Base-by-base conservation (phyloP, 257 asterid genomes). In the Salvia miltiorrhiza region DNA sequence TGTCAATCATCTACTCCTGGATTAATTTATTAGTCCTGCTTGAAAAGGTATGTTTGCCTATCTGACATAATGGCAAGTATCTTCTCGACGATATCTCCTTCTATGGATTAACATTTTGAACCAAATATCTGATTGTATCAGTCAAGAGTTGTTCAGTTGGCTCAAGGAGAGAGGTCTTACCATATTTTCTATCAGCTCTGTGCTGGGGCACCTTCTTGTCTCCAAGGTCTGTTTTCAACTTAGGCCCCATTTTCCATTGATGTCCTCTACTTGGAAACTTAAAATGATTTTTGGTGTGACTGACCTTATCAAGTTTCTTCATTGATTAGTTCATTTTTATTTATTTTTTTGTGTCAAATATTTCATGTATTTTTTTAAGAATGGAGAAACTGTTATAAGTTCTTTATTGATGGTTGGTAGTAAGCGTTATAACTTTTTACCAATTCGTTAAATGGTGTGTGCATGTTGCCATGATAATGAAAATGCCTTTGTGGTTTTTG, bases 111-210 rank as follows among this genome's bases (percentile, higher is more conserved):
- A 80, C 60, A 41, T 71, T 68, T 71, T 47, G 63, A 69, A 63
- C 63, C 41, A 45, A 65, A 40, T 66, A 55, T 73, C 55, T 63
- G 64, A 61, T 76, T 81, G 82, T 74, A 73, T 78, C 97, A 93
- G 99, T 88, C 95, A 10, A 90, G 96, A 81, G 97, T 88, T 65
- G 96, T 90, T 76, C 92, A 88, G 69, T 63, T 86, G 78, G 84
- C 87, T 61, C 74, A 73, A 63, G 96, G 95, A 61, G 99, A 93
- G 75, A 84, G 97, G 72, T 87, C 97, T 40, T 93, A 84, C 77
- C 96, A 93, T 78, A 80, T 93, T 78, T 88, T 93, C 80, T 90
- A 93, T 79, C 97, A 93, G 82, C 96, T 93, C 24, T 93, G 99
- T 73, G 88, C 88, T n/a, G 99, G 97, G 78, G 96, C 90, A 81